Evolutionary conservation across 306 rosid genomes (phyloP), one percentile per base, ranked within the genome.

Genomic region (Ammopiptanthus mongolicus): DNA sequence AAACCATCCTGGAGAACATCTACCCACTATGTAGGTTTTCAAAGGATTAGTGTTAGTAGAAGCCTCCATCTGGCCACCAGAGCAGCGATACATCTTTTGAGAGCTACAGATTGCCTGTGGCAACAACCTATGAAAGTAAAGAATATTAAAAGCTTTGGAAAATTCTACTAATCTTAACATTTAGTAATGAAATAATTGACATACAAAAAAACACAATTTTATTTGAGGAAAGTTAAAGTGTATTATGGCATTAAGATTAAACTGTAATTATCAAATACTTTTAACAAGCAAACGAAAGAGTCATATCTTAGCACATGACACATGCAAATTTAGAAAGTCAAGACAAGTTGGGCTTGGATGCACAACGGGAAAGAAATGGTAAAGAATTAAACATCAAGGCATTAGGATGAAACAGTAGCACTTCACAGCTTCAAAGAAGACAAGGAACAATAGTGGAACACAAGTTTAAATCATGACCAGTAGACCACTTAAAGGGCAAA

Each of bases 91-190:
- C 80, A 82, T 79, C 82, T 79, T 87, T 66, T 85, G 93, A 64
- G 93, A 74, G 78, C 78, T 66, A 57, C 84, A 80, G 19, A 79
- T 73, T 69, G 84, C 86, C 55, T 81, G 87, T 48, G 96, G 88
- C 79, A 81, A 75, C 41, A 86, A 58, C 82, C 96, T 86, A 76
- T 44, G 42, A 66, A 55, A 73, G 61, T 44, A 62, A 59, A 59
- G 7, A 72, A 73, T 11, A 52, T 74, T 46, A 31, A 33, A 63
- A 73, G 41, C 61, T 68, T 51, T 14, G 33, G 15, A 81, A 71
- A 65, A 41, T 56, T 61, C 22, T 65, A 19, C 17, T 19, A 50
- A 44, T 19, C 64, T 50, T 41, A 58, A 71, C 58, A 72, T 73
- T 75, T 53, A 28, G 61, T 17, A 17, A 33, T 12, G 41, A 80